Percentiles rank a stretch among this genome's conserved stretches.
Evolutionary conservation across 768 basidiomycete genomes (phyloP).

Genomic region (Goffeauzyma gilvescens): DNA sequence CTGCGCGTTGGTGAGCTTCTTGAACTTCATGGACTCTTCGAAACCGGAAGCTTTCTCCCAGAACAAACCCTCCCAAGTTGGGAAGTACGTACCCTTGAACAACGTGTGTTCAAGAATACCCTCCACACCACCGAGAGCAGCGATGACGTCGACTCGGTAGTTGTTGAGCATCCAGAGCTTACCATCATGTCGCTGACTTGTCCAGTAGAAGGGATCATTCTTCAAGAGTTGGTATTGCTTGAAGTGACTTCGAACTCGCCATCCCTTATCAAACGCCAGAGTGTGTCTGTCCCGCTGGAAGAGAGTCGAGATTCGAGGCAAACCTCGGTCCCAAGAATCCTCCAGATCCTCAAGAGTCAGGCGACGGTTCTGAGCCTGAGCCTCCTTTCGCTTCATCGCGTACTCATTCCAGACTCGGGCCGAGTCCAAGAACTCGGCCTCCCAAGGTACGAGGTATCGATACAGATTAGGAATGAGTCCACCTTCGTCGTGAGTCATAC

Average conservation of each 20-base stretch:
- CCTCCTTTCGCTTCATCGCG: constrained; percentile 97
- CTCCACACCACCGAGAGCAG: constrained; percentile 33
- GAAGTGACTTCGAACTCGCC: constrained; percentile 95
- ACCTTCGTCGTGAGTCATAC: constrained; percentile 60
- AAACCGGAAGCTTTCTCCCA: constrained; percentile 74
- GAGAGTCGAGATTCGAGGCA: constrained; percentile 85
- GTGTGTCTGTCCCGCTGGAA: constrained; percentile 98
- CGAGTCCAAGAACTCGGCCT: constrained; percentile 91
- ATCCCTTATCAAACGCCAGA: constrained; percentile 94
- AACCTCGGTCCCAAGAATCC: constrained; percentile 68
- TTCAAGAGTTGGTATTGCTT: constrained; percentile 62
- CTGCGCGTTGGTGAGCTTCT: constrained; percentile 76
- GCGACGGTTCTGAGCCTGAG: constrained; percentile 93
- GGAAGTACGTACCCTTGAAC: constrained; percentile 86
- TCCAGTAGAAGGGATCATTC: constrained; percentile 99
- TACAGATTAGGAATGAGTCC: constrained; percentile 93
- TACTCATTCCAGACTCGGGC: constrained; percentile 99
- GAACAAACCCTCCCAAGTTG: constrained; percentile 92
- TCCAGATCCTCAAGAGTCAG: constrained; percentile 94
- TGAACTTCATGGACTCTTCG: constrained; percentile 42
- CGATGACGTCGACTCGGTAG: constrained; percentile 95
- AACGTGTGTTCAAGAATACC: constrained; percentile 80
- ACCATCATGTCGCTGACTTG: constrained; percentile 85
- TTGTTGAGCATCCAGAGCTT: constrained; percentile 90
- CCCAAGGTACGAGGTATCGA: constrained; percentile 92